phyloP scores from a whole-genome alignment of 2,329 filamentous ascomycete genomes.

The Pezicula rhizophila region DNA sequence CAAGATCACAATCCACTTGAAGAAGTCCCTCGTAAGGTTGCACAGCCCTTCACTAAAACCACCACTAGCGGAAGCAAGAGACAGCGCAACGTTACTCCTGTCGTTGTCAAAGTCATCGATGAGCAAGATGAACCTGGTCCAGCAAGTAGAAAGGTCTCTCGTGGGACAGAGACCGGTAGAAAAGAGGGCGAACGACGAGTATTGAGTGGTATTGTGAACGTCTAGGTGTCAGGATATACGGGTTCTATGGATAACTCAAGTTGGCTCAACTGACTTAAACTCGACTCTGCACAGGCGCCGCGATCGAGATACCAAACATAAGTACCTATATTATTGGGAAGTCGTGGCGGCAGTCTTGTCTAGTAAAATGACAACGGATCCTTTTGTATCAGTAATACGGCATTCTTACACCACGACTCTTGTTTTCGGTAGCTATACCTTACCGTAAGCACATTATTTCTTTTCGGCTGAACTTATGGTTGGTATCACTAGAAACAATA shows the following conservation, averaged over 20 bases:
- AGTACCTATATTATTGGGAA: no score
- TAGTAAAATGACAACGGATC: no score
- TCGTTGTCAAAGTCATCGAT: slow-evolving; percentile 39
- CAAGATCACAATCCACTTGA: slow-evolving; percentile 6
- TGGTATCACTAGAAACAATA: not conserved
- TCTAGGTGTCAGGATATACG: slow-evolving; percentile 3
- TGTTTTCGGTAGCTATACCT: no score
- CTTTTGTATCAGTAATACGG: no score
- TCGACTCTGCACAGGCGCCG: no score
- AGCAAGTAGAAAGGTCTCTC: slow-evolving; percentile 18
- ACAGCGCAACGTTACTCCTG: slow-evolving; percentile 39
- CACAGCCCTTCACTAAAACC: slow-evolving; percentile 14
- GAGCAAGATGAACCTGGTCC: slow-evolving; percentile 39
- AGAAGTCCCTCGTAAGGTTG: slow-evolving; percentile 11
- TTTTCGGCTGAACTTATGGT: not conserved
- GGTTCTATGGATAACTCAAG: slow-evolving; percentile 1
- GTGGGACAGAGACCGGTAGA: slow-evolving; percentile 9
- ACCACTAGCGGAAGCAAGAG: slow-evolving; percentile 33
- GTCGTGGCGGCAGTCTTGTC: no score
- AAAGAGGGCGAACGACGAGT: slow-evolving; percentile 14
- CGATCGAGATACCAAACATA: no score
- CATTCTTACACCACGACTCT: no score
- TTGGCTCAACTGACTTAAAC: no score
- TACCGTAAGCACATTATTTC: no score
- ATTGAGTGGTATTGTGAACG: slow-evolving; percentile 20